Percentiles rank a stretch among this genome's conserved stretches.
These are phyloP conservation scores for Claviceps sp. DNA, from an alignment of 2,329 filamentous ascomycete species.

Conservation along the genomic window DNA sequence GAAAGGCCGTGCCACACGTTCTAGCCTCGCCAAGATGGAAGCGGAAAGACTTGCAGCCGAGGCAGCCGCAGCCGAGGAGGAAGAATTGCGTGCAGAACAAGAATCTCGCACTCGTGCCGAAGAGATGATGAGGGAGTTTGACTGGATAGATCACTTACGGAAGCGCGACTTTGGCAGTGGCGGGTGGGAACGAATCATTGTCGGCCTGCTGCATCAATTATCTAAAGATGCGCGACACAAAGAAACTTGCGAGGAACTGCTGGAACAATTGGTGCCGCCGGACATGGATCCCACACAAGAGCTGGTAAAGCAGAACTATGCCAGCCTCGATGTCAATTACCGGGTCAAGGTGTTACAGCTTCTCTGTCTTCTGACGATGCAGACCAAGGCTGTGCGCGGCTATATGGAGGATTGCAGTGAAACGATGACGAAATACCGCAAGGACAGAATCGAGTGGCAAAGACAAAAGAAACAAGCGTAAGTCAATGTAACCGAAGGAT, in stretches of 20 bases:
- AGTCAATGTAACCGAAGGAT: slow-evolving; percentile 18
- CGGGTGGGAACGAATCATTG: slow-evolving; percentile 82
- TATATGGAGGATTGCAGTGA: slow-evolving; percentile 89
- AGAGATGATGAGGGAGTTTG: slow-evolving; percentile 59
- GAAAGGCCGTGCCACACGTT: slow-evolving; percentile 61
- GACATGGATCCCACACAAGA: slow-evolving; percentile 62
- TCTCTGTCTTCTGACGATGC: slow-evolving; percentile 70
- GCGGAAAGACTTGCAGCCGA: slow-evolving; percentile 54
- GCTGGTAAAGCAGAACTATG: slow-evolving; percentile 60
- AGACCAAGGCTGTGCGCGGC: slow-evolving; percentile 72
- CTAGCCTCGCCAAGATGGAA: slow-evolving; percentile 72
- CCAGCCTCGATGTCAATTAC: slow-evolving; percentile 65
- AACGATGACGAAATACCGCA: slow-evolving; percentile 87
- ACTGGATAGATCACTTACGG: slow-evolving; percentile 76
- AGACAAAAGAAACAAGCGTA: slow-evolving; percentile 57
- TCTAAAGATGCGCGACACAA: slow-evolving; percentile 61
- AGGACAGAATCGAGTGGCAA: slow-evolving; percentile 90
- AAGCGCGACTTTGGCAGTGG: slow-evolving; percentile 77
- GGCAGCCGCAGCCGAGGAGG: slow-evolving; percentile 39
- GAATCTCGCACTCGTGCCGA: slow-evolving; percentile 53
- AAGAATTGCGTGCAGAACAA: slow-evolving; percentile 31
- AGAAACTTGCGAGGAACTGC: slow-evolving; percentile 61
- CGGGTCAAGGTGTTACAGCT: slow-evolving; percentile 72
- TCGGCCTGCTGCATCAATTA: slow-evolving; percentile 74
- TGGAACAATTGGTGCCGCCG: slow-evolving; percentile 68